Evolutionary conservation across 257 asterid species (phyloP), one percentile per base, ranked within the genome.

Genomic region (Scutellaria minor): DNA sequence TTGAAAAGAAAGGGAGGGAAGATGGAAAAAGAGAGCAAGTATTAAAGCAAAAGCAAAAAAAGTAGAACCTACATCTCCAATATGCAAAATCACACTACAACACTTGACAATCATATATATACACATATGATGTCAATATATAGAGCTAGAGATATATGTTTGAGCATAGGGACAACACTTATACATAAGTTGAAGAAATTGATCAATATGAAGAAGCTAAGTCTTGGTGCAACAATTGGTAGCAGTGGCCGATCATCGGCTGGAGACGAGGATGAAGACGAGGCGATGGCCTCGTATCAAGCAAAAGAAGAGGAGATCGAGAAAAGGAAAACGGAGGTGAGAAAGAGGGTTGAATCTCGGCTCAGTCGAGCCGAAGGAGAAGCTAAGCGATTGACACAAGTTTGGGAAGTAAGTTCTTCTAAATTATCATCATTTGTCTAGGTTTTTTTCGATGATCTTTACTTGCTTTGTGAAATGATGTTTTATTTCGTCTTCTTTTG

Each of bases 231-330:
- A 35, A 72, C 66, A 6, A 70, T 89, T 53, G 95, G 93, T 6
- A 86, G 90, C 84, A 88, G 96, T 48, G 97, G 97, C 41, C 77
- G 89, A 58, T 76, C 75, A 41, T 71, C 71, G 37, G 78, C 67
- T 2, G 80, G 68, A 3, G 88, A 77, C 6, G 83, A 79, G 3
- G 91, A 81, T 0, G 89, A 83, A 0, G 88, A 88, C 37, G 95
- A 90, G 83, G 96, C 94, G 6, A 79, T 92, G 6, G 85, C 94
- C 0, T 73, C 92, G 5, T 88, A 86, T 61, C 96, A 84, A 56
- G 95, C 94, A 1, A 75, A 82, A 64, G 98, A 92, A 67, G 97
- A 90, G 70, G 96, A 85, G 86, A 92, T 92, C 10, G 97, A 90
- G 83, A 85, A 83, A 90, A 87, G 78, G 79, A 92, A 85, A 57